These are phyloP conservation scores for Cucurbita moschata DNA, from an alignment of 306 rosid genomes.

Conservation along the genomic window DNA sequence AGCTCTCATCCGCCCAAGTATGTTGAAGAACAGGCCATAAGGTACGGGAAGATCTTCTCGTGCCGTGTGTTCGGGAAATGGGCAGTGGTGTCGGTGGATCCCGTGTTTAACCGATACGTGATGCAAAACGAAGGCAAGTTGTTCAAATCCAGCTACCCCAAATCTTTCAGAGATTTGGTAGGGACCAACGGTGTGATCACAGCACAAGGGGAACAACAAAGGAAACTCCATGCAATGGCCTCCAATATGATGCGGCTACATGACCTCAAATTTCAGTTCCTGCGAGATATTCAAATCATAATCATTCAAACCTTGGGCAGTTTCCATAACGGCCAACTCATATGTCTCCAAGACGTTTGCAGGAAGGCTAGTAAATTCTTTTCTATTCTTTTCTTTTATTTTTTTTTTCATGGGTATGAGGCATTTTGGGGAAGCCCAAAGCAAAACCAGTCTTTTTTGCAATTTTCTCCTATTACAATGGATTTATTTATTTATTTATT, in stretches of 20 bases:
- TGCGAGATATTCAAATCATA: constrained; percentile 60
- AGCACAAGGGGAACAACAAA: constrained; percentile 81
- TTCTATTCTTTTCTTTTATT: background rate
- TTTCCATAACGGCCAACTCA: constrained; percentile 39
- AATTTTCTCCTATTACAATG: too few species aligned
- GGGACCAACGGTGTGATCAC: constrained; percentile 89
- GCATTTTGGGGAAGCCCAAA: too few species aligned
- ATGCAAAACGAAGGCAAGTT: constrained; percentile 85
- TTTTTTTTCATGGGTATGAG: too few species aligned
- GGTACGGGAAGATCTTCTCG: constrained; percentile 81
- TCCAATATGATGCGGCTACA: constrained; percentile 72
- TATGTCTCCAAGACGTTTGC: constrained; percentile 73
- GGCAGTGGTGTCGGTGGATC: constrained; percentile 86
- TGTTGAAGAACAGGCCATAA: constrained; percentile 69
- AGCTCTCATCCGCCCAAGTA: constrained; percentile 75
- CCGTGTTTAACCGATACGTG: constrained; percentile 60
- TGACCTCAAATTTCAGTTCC: constrained; percentile 50
- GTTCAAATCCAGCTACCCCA: constrained; percentile 71
- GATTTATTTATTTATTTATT: background rate
- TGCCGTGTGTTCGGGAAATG: constrained; percentile 74
- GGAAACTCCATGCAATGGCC: constrained; percentile 75
- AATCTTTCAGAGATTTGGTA: constrained; percentile 84
- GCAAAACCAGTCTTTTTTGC: too few species aligned
- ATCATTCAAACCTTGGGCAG: constrained; percentile 45
- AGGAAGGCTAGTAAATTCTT: constrained; percentile 39